phyloP scores from a whole-genome alignment of 306 rosid genomes.

The Hippophae rhamnoides region DNA sequence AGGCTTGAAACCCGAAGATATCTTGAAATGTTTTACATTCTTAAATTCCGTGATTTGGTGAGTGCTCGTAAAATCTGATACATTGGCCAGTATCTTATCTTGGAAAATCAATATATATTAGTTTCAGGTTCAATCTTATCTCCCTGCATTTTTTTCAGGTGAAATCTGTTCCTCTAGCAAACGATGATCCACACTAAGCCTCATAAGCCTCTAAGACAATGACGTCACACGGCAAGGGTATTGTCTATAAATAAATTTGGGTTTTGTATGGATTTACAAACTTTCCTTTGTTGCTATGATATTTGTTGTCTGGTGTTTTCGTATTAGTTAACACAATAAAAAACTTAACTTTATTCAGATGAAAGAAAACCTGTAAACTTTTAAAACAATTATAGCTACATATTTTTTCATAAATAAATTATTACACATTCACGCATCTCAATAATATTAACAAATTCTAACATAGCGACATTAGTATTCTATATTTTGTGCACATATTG shows the following conservation, averaged over 20 bases:
- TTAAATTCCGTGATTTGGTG: conserved; percentile 88
- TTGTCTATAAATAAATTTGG: conserved; percentile 21
- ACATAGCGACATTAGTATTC: no score
- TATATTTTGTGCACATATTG: no score
- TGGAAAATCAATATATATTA: not conserved
- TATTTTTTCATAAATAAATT: no score
- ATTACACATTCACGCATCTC: no score
- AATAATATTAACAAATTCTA: no score
- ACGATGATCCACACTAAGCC: conserved; percentile 39
- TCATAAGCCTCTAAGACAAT: not conserved
- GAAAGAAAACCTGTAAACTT: no score
- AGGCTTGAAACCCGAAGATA: conserved; percentile 81
- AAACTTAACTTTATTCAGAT: no score
- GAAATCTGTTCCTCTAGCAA: conserved; percentile 53
- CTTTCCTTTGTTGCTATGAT: no score
- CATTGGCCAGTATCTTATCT: not conserved
- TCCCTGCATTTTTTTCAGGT: conserved; percentile 37
- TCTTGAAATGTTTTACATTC: conserved; percentile 93
- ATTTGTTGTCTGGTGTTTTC: no score
- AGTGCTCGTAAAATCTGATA: conserved; percentile 17
- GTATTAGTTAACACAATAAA: no score
- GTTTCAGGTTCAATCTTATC: not conserved
- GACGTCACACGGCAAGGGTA: conserved; percentile 15
- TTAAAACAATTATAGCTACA: no score
- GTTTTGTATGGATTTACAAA: conserved; percentile 4